These are phyloP conservation scores for Amborella trichopoda DNA, from an alignment of 164 flowering plant species.

Conservation along the genomic window DNA sequence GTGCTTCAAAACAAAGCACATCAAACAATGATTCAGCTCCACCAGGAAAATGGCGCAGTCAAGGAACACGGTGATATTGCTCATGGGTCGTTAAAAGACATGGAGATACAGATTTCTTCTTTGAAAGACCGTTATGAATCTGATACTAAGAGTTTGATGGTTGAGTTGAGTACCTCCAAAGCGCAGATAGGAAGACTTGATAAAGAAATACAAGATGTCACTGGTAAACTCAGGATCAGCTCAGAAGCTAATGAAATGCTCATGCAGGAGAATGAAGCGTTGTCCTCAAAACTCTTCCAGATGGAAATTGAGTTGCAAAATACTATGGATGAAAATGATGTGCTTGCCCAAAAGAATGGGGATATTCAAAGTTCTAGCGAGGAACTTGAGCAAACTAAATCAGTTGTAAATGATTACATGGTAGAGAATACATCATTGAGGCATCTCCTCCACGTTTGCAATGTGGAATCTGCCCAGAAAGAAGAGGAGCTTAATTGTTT, in stretches of 20 bases:
- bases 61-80: conserved; percentile 32
- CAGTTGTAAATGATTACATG: conserved; percentile 15
- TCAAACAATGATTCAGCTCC: conserved; percentile 23
- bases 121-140: conserved; percentile 35
- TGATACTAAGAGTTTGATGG: conserved; percentile 24
- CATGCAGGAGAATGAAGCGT: conserved; percentile 22
- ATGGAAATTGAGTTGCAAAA: conserved; percentile 45
- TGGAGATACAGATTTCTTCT: conserved; percentile 24
- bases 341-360: conserved; percentile 31
- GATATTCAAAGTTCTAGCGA: conserved; percentile 27
- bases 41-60: conserved; percentile 10
- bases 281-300: conserved; percentile 30
- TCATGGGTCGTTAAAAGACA: conserved; percentile 19
- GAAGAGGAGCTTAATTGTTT: conserved; percentile 27
- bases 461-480: conserved; percentile 35
- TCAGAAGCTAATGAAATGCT: conserved; percentile 43
- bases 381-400: conserved; percentile 32
- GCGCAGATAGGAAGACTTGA: conserved; percentile 46
- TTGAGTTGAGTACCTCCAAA: conserved; percentile 28
- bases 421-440: conserved; percentile 28
- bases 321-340: conserved; percentile 27
- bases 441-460: conserved; percentile 27
- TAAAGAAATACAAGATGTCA: conserved; percentile 29
- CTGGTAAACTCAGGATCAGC: conserved; percentile 26
- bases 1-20: conserved; percentile 30